Evolutionary conservation across 139 green algal genomes (phyloP).

Genomic region (Chlamydomonas eustigma): DNA sequence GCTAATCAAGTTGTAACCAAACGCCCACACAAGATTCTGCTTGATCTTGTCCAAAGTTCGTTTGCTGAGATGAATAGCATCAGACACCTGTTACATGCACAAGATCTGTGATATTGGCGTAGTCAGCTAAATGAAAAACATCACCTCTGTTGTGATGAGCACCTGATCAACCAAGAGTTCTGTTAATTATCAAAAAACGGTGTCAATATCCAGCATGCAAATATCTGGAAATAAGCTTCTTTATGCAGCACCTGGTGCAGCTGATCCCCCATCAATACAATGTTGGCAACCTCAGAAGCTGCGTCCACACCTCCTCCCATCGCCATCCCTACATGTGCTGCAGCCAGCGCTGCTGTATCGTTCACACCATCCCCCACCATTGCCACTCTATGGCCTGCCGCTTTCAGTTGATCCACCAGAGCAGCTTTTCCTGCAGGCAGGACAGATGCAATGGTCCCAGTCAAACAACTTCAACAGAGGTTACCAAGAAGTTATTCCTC

Average conservation of each 20-base stretch:
- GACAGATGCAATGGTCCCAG: no score
- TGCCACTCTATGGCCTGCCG: constrained; percentile 52
- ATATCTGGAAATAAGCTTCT: not conserved
- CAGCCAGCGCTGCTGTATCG: constrained; percentile 80
- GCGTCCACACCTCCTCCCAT: constrained; percentile 72
- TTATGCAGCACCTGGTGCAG: constrained; percentile 63
- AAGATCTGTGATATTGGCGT: no score
- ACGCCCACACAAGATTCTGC: constrained; percentile 87
- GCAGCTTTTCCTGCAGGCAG: constrained; percentile 63
- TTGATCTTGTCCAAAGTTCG: constrained; percentile 80
- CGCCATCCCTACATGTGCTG: constrained; percentile 82
- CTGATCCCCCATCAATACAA: constrained; percentile 79
- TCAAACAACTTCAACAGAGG: no score
- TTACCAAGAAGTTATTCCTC: no score
- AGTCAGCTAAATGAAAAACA: no score
- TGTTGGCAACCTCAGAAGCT: constrained; percentile 61
- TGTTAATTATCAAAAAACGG: not conserved
- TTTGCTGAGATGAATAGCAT: constrained; percentile 68
- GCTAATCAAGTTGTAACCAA: constrained; percentile 81
- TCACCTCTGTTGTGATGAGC: no score
- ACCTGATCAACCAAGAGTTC: no score
- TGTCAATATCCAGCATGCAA: not conserved
- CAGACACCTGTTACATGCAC: constrained; percentile 70
- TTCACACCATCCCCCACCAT: constrained; percentile 94
- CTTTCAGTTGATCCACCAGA: constrained; percentile 56